Evolutionary conservation across 208 protist genomes (phyloP).

Genomic region (Crithidia bombi): DNA sequence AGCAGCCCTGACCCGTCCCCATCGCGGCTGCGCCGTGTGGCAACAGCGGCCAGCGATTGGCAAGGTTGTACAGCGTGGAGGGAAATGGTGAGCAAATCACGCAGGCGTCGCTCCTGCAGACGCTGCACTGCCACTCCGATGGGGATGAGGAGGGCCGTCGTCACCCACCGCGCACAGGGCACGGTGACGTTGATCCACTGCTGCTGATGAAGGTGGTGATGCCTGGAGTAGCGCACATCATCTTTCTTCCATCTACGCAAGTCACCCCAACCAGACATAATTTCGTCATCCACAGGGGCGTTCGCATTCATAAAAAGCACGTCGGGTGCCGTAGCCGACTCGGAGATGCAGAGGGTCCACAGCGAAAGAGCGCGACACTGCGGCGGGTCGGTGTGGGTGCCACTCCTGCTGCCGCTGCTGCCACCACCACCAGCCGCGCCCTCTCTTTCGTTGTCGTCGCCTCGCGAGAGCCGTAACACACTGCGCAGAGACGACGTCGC

Average conservation of each 20-base stretch:
- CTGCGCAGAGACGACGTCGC: too few species aligned
- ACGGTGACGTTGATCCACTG: constrained; percentile 75
- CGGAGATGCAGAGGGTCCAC: constrained; percentile 25
- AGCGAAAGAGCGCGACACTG: constrained; percentile 17
- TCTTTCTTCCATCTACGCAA: too few species aligned
- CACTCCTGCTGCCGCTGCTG: neutral
- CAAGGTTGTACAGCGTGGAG: constrained; percentile 7
- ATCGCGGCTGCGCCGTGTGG: neutral
- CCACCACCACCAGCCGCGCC: neutral
- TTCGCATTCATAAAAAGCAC: constrained; percentile 25
- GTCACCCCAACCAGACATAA: neutral
- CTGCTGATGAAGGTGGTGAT: too few species aligned
- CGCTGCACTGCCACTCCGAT: constrained; percentile 72
- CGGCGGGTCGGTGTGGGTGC: neutral
- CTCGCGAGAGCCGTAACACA: too few species aligned
- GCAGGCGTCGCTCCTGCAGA: constrained; percentile 63
- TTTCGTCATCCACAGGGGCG: constrained; percentile 2
- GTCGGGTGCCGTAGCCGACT: constrained; percentile 25
- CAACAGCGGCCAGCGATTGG: neutral
- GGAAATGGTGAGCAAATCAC: constrained; percentile 35
- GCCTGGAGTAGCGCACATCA: too few species aligned
- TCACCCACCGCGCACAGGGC: constrained; percentile 80
- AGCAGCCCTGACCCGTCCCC: neutral
- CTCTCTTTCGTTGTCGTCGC: neutral
- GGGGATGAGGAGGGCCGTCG: constrained; percentile 74